Base-by-base conservation (phyloP, 2,329 filamentous ascomycete genomes). In the Hymenoscyphus fructigenus region DNA sequence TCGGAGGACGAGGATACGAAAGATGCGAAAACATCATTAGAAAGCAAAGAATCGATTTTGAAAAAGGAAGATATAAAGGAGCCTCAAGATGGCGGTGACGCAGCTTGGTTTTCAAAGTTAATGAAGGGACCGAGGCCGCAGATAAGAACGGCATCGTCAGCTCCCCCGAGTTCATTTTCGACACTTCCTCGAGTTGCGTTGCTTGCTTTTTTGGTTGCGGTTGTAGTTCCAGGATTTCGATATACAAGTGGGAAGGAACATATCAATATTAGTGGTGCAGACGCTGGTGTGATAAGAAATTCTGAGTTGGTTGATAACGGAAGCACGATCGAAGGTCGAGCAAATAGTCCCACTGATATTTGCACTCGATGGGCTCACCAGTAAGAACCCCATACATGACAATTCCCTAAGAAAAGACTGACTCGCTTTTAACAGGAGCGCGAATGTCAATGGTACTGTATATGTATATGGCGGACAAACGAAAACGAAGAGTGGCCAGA, bases 391-490 rank as follows among this genome's bases (percentile, higher is more conserved):
- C 36, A 12, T 41, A 20, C 58, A 12, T 10, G 38, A n/a, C 29
- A 34, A 9, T 59, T 1, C 12, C 5, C 36, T 17, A 38, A 2
- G 36, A 20, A 58, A 50, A n/a, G 53, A 36, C 28, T 63, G 44
- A 69, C 68, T 73, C 36, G 36, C 36, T 38, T 38, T 5, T 4
- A 38, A 38, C 14, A 38, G 36, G 68, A 85, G 82, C 66, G 86
- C 91, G 3, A 75, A 90, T 41, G 82, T 93, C 17, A 92, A 92
- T 69, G 90, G 90, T 15, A 93, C 89, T 0, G 73, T 93, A 2
- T 93, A 91, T 74, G 84, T 92, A 62, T 93, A 92, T 70, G 91
- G 91, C 41, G 91, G 91, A 29, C 83, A 89, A 69, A 83, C 86
- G 15, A 89, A 82, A 59, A 84, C 81, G 1, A 76, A 81, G 17